phyloP scores from a whole-genome alignment of 768 basidiomycete genomes.

The Mycena maculata region DNA sequence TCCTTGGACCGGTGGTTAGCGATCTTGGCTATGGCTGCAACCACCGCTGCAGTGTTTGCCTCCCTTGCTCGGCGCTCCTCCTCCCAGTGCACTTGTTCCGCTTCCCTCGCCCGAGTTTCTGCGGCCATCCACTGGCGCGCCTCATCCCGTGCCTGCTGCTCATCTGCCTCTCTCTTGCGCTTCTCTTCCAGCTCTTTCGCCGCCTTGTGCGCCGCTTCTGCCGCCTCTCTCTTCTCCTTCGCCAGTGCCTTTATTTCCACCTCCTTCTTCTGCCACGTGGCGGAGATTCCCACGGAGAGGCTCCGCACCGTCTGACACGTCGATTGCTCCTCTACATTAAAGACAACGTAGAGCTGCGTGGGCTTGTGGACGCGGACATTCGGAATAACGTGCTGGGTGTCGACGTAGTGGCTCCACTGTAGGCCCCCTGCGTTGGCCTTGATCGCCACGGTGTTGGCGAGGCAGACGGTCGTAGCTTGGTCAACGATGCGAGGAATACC shows the following conservation, averaged over 20 bases:
- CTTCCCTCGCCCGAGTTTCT: neutral
- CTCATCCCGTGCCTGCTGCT: neutral
- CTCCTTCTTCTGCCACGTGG: conserved; percentile 32
- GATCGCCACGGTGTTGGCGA: conserved; percentile 32
- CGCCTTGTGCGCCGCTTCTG: conserved; percentile 26
- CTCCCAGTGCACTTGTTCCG: no score
- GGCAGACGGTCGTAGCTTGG: conserved; percentile 25
- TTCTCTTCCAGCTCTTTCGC: conserved; percentile 20
- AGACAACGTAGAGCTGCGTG: conserved; percentile 33
- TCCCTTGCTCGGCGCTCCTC: no score
- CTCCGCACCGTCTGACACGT: conserved; percentile 30
- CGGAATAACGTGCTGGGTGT: conserved; percentile 32
- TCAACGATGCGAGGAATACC: conserved; percentile 21
- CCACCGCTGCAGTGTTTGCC: no score
- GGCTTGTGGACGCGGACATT: conserved; percentile 26
- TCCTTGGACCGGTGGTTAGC: no score
- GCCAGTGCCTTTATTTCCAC: conserved; percentile 20
- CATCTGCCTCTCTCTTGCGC: conserved; percentile 5
- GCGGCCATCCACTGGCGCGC: no score
- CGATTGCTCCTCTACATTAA: conserved; percentile 37
- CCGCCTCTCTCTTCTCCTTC: conserved; percentile 22
- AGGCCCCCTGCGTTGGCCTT: conserved; percentile 34
- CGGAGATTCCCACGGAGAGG: conserved; percentile 34
- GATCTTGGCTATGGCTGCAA: no score
- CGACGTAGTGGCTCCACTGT: conserved; percentile 39